Base-by-base conservation (phyloP, 371 early-diverging fungal genomes). In the Antonospora locustae region DNA sequence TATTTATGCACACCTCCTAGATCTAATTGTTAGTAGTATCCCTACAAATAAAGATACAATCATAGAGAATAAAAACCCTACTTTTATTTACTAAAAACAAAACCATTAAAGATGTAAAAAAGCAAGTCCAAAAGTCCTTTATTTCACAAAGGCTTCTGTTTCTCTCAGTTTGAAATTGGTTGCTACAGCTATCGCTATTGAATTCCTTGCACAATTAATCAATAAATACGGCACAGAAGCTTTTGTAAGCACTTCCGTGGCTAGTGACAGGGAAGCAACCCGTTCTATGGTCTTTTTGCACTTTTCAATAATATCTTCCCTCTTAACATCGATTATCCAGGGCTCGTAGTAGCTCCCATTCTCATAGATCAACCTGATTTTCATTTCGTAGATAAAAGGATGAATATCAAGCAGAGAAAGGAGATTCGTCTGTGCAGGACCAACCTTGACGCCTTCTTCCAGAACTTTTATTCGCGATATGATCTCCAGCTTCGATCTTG, bases 401-500 rank as follows among this genome's bases (percentile, higher is more conserved):
- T 92, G 92, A 79, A 96, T 93, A 83, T 88, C 85, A 79, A 96
- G 79, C 88, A 90, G 90, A 82, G 89, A 89, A 63, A 98, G 81
- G 55, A 98, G 80, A 58, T 86, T 81, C 67, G 96, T 95, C 77
- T 98, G 93, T 72, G 95, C 92, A 69, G 90, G 83, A 77, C 91
- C 91, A 78, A 98, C 96, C 80, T 85, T 85, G 70, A 81, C 75
- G 57, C 90, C 93, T 65, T 75, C 78, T 72, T 80, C 78, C 69
- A 96, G 82, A 58, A 94, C 78, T 73, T 85, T 81, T 73, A 90
- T 86, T 61, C 90, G 88, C 76, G 80, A 82, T 71, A 88, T 83
- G 73, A 98, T 94, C 81, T 96, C 99, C 81, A 98, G 90, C 78
- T 92, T 90, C 86, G 96, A 95, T 85, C 90, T 90, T 64, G 92